These are phyloP conservation scores for Farysia itapuensis DNA, from an alignment of 1,284 basidiomycete genomes.

Conservation along the genomic window DNA sequence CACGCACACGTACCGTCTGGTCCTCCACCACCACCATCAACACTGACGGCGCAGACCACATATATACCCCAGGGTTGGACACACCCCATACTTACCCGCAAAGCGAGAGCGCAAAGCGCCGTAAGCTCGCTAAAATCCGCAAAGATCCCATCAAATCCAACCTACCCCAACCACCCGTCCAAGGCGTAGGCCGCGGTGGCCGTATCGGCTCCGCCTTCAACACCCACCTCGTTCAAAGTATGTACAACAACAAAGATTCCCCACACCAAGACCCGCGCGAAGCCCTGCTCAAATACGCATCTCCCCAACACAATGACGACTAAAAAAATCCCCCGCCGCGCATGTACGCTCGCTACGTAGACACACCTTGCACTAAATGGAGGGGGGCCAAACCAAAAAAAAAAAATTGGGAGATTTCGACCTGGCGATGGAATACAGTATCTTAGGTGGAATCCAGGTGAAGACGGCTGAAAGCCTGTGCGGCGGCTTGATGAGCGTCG, in stretches of 20 bases:
- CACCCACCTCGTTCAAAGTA: conserved; percentile 87
- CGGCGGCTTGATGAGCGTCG: background rate
- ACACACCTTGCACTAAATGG: too few relatives aligned
- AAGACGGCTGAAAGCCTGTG: background rate
- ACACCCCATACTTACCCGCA: conserved; percentile 68
- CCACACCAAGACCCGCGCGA: conserved; percentile 76
- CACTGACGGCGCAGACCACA: conserved; percentile 6
- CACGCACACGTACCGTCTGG: conserved; percentile 3
- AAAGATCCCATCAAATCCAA: conserved; percentile 66
- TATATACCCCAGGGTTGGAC: conserved; percentile 1
- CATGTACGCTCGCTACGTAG: too few relatives aligned
- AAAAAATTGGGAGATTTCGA: too few relatives aligned
- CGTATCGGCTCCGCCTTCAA: conserved; percentile 92
- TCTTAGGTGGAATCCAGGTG: too few relatives aligned
- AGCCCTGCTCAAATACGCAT: conserved; percentile 90
- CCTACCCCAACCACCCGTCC: conserved; percentile 74
- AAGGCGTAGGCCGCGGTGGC: conserved; percentile 86
- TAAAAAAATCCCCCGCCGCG: too few relatives aligned
- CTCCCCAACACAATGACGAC: too few relatives aligned
- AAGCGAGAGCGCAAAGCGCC: conserved; percentile 66
- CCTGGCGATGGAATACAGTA: too few relatives aligned
- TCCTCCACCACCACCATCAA: background rate
- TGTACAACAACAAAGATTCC: conserved; percentile 65
- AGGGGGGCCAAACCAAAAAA: too few relatives aligned
- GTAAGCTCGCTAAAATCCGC: conserved; percentile 83